phyloP scores from a whole-genome alignment of 352 stramenopile species.

The Peronospora tabacina region DNA sequence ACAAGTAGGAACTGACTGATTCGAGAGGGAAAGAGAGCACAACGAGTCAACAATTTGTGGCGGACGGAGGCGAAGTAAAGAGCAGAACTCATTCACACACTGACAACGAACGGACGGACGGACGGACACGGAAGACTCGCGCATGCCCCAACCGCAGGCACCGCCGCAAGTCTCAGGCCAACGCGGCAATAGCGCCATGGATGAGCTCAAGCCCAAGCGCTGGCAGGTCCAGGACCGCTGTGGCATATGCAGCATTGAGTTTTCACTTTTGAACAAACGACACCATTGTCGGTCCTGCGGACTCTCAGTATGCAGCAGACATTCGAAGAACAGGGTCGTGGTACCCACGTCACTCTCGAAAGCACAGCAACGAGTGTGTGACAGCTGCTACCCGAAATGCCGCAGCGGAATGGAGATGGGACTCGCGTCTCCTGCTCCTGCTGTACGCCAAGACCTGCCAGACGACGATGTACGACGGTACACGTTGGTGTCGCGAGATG shows the following conservation, averaged over 20 bases:
- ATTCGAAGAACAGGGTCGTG: slow-evolving; percentile 59
- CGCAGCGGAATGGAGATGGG: slow-evolving; percentile 10
- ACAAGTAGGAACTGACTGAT: slow-evolving; percentile 3
- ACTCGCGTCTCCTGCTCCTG: slow-evolving; percentile 8
- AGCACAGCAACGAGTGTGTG: slow-evolving; percentile 63
- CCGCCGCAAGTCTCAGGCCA: slow-evolving; percentile 11
- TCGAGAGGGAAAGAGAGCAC: neutral
- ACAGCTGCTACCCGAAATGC: slow-evolving; percentile 57
- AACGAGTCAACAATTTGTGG: slow-evolving; percentile 15
- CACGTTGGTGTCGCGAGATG: slow-evolving; percentile 14
- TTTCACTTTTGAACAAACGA: slow-evolving; percentile 53
- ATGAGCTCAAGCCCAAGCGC: slow-evolving; percentile 49
- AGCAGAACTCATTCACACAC: neutral
- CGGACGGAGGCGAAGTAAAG: neutral
- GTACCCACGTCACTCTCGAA: slow-evolving; percentile 61
- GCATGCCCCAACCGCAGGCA: slow-evolving; percentile 20
- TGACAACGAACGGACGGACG: slow-evolving; percentile 1
- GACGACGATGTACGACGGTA: slow-evolving; percentile 17
- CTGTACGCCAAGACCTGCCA: slow-evolving; percentile 7
- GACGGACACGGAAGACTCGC: neutral
- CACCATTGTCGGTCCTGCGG: slow-evolving; percentile 79
- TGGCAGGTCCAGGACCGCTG: slow-evolving; percentile 59
- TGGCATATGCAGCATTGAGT: slow-evolving; percentile 48
- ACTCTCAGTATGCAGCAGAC: slow-evolving; percentile 61
- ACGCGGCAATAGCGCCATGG: slow-evolving; percentile 35